Percentiles rank a stretch among this genome's conserved stretches.
Evolutionary conservation across 345 rosid species (phyloP).

Genomic region (Cardiospermum halicacabum): DNA sequence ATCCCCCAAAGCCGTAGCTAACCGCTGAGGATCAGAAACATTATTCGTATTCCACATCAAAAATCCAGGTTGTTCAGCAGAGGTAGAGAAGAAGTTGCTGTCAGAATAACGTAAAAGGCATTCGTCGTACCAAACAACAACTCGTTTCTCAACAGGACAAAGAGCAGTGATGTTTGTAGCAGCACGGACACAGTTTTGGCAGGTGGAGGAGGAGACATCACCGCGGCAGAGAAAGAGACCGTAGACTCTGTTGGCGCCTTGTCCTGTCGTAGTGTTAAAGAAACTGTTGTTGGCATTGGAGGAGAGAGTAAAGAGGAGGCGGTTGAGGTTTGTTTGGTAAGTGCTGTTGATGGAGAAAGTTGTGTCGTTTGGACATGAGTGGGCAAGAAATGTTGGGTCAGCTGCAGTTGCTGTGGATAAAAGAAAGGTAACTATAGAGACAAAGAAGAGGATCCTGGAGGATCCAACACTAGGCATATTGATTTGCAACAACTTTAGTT

Average conservation of each 20-base stretch:
- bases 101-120: constrained; percentile 42
- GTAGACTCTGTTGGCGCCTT: constrained; percentile 13
- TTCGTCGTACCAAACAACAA: constrained; percentile 38
- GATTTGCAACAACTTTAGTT: no score
- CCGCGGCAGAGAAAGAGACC: constrained; percentile 46
- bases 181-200: constrained; percentile 35
- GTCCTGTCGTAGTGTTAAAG: constrained; percentile 34
- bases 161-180: neutral
- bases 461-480: no score
- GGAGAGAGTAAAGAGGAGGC: constrained; percentile 29
- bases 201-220: constrained; percentile 18
- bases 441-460: no score
- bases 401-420: neutral
- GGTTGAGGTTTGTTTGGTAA: constrained; percentile 35
- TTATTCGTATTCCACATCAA: neutral
- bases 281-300: constrained; percentile 30
- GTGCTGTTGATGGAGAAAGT: constrained; percentile 33
- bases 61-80: neutral
- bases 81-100: constrained; percentile 16
- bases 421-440: neutral
- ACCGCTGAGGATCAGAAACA: neutral
- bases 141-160: constrained; percentile 30
- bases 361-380: constrained; percentile 5
- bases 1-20: neutral
- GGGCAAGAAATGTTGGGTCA: neutral